Base-by-base conservation (phyloP, 352 stramenopile species). In the Globisporangium takayamanum region DNA sequence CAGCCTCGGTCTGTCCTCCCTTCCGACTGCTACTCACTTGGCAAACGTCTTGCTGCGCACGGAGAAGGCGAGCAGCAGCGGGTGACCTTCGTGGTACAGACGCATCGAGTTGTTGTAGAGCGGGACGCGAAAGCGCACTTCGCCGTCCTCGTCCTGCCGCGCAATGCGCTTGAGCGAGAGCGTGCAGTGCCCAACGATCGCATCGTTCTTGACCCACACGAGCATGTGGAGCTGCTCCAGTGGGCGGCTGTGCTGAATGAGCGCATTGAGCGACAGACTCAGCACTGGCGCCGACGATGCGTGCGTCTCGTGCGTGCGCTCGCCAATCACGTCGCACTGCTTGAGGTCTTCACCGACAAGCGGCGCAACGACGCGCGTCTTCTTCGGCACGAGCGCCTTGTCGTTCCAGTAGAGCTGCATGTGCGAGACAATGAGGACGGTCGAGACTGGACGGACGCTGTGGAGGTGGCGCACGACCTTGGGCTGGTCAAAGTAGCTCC, bases 221-320 rank as follows among this genome's bases (percentile, higher is more conserved):
- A 93, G 72, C 84, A 93, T 93, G 60, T 93, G 84, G 12, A 93
- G 63, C 60, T 91, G 77, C 47, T 89, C 76, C 0, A 93, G 67
- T 16, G 78, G 77, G 5, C 79, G 79, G 1, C 72, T 67, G 62
- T 93, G 84, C 50, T 90, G 79, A 22, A 93, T 68, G 6, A 90
- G 76, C 3, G 80, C 78, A 49, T 93, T 93, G 20, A 91, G 66
- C 42, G 80, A 88, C 20, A 91, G 57, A 55, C 79, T 82, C 6
- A 79, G 55, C 12, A 72, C 77, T 45, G 80, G 86, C 11, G 61
- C 69, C 7, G 39, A 18, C 15, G 39, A 14, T 12, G 39, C 39
- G 11, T 14, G 11, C 39, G 39, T 5, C 28, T 75, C 76, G 48
- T 80, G 67, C 25, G 60, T 74, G 3, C 84, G 76, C 62, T 93